Conservation (phyloP, 2,329 filamentous ascomycete genomes). For the Cladosporium sp. region DNA sequence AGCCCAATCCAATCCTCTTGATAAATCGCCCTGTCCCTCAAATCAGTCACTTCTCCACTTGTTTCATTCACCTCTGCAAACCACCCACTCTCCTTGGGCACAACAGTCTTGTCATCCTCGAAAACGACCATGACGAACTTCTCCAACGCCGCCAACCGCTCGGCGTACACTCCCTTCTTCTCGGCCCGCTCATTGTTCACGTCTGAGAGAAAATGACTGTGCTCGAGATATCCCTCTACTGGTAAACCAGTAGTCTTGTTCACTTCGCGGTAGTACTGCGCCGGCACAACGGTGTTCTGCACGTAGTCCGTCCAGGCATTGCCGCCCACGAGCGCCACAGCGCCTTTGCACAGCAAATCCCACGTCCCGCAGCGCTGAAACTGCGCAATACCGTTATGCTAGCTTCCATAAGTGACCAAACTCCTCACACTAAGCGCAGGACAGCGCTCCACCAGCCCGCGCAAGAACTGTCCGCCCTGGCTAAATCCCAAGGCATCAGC, state of each 20-base stretch:
- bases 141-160: constrained; percentile 64
- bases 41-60: constrained; percentile 55
- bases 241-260: constrained; percentile 52
- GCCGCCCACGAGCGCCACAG: constrained; percentile 70
- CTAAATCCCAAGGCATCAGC: constrained; percentile 92
- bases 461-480: constrained; percentile 94
- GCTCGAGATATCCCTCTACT: constrained; percentile 64
- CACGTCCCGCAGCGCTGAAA: constrained; percentile 68
- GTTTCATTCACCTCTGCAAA: constrained; percentile 81
- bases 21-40: constrained; percentile 71
- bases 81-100: constrained; percentile 88
- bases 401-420: constrained; percentile 82
- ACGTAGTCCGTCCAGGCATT: constrained; percentile 79
- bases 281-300: constrained; percentile 77
- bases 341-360: constrained; percentile 78
- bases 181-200: constrained; percentile 83
- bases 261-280: constrained; percentile 85
- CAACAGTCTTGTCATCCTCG: constrained; percentile 75
- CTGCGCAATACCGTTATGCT: constrained; percentile 85
- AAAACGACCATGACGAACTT: constrained; percentile 90
- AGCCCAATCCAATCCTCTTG: constrained; percentile 91
- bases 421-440: constrained; percentile 77
- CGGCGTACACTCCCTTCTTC: constrained; percentile 69
- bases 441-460: constrained; percentile 84
- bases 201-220: constrained; percentile 87